Evolutionary conservation across 192 early-diverging fungal genomes (phyloP).

Genomic region (Phycomyces blakesleeanus): DNA sequence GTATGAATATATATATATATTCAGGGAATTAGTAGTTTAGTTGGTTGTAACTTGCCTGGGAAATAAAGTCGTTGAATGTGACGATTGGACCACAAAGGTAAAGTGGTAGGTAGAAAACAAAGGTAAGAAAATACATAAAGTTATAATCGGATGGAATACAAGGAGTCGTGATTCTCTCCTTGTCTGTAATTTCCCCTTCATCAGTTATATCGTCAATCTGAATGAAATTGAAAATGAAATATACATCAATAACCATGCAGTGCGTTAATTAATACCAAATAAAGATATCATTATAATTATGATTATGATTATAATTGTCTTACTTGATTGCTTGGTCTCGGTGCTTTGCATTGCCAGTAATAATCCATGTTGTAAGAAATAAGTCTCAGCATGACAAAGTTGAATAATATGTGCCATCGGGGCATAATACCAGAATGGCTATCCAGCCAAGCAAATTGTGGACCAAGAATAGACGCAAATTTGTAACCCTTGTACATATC

Average conservation of each 20-base stretch:
- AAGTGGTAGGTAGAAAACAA: conserved; percentile 83
- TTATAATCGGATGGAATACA: conserved; percentile 65
- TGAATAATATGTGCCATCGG: conserved; percentile 89
- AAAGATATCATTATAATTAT: too few species aligned
- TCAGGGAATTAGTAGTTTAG: too few species aligned
- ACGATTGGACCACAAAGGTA: conserved; percentile 94
- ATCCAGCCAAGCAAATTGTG: conserved; percentile 46
- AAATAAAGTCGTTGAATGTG: conserved; percentile 87
- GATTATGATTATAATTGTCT: too few species aligned
- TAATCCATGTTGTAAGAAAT: conserved; percentile 92
- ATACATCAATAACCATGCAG: too few species aligned
- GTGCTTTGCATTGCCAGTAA: conserved; percentile 61
- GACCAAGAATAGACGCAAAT: conserved; percentile 39
- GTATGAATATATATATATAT: conserved; percentile 3
- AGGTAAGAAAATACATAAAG: conserved; percentile 71
- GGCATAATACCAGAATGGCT: conserved; percentile 59
- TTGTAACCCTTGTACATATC: conserved; percentile 71
- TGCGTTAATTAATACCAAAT: too few species aligned
- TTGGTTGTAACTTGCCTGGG: conserved; percentile 58
- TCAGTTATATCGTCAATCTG: conserved; percentile 22
- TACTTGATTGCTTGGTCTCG: conserved; percentile 30
- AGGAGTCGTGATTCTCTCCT: conserved; percentile 55
- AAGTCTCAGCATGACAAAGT: conserved; percentile 83
- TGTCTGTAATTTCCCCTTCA: conserved; percentile 39
- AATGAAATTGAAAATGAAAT: too few species aligned